Evolutionary conservation across 768 basidiomycete species (phyloP), one percentile per base, ranked within the genome.

Genomic region (Suillus lakei): DNA sequence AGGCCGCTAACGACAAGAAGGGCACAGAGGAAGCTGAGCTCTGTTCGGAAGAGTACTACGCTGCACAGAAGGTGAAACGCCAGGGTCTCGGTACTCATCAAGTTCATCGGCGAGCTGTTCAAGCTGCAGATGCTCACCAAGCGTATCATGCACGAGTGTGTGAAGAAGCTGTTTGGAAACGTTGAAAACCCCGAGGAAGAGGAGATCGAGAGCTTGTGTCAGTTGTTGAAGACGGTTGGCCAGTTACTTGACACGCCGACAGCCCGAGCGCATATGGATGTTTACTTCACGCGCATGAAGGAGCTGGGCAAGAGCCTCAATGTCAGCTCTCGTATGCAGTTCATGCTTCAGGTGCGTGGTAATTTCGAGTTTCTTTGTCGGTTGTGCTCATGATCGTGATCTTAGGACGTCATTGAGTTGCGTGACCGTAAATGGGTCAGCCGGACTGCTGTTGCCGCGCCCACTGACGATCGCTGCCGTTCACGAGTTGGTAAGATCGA

Each of bases 111-210:
- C 69, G 97, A 99, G 80, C 83, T 98, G 62, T 99, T 95, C 91
- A 98, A 98, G 82, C 83, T 99, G 26, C 93, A 94, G 81, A 98
- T 98, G 95, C 83, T 98, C 63, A 96, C 95, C 58, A 94, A 96
- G 82, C 91, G 94, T 70, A 98, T 99, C 81, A 99, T 99, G 93
- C 93, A 96, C 82, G 93, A 96, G 79, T 99, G 96, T 83, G 89
- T 98, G 75, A 95, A 96, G 87, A 96, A 97, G 81, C 86, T 98
- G 13, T 83, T 99, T 12, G 87, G 91, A 63, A 98, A 99, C 74
- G 92, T 97, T 64, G 90, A 95, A 70, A 93, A 94, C 72, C 97
- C 96, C 0, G 96, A 98, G 73, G 97, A 98, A 79, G 97, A 98
- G 81, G 96, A 98, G 74, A 92, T 99, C 68, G 97, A 99, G 84